phyloP scores from a whole-genome alignment of 1,284 basidiomycete genomes.

The Malassezia furfur region DNA sequence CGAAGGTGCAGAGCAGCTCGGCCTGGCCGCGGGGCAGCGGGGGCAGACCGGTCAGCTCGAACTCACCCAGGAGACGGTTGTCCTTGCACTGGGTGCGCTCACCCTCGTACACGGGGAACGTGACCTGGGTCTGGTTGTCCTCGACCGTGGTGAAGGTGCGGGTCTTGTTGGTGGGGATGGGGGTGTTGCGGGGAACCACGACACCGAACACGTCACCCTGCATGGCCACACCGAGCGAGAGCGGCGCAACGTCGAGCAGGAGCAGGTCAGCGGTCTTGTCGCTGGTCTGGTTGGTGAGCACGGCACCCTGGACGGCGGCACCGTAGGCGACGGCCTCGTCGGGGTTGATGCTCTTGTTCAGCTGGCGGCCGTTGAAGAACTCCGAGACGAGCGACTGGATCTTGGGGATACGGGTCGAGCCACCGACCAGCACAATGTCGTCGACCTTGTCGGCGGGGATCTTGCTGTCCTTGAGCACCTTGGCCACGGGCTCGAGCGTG shows the following conservation, averaged over 20 bases:
- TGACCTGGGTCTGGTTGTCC: slow-evolving; percentile 49
- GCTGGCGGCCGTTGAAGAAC: slow-evolving; percentile 88
- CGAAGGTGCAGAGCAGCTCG: slow-evolving; percentile 46
- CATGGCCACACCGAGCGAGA: slow-evolving; percentile 49
- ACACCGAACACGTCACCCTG: slow-evolving; percentile 48
- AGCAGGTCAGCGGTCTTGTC: slow-evolving; percentile 49
- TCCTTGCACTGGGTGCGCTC: slow-evolving; percentile 49
- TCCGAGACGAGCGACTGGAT: slow-evolving; percentile 96
- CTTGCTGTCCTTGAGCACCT: slow-evolving; percentile 97
- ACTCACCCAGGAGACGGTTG: slow-evolving; percentile 49
- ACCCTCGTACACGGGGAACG: slow-evolving; percentile 49
- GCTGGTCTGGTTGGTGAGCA: slow-evolving; percentile 48
- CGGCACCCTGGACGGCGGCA: slow-evolving; percentile 48
- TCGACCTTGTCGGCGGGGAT: slow-evolving; percentile 93
- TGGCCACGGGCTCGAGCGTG: slow-evolving; percentile 94
- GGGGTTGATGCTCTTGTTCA: slow-evolving; percentile 78
- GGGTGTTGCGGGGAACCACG: slow-evolving; percentile 47
- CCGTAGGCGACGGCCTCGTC: slow-evolving; percentile 52
- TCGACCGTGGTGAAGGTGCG: slow-evolving; percentile 48
- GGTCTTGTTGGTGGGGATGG: slow-evolving; percentile 48
- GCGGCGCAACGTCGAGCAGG: slow-evolving; percentile 47
- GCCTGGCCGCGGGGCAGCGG: slow-evolving; percentile 47
- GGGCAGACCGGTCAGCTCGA: slow-evolving; percentile 47
- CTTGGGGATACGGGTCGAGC: slow-evolving; percentile 99
- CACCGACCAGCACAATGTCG: slow-evolving; percentile 98